These are phyloP conservation scores for Vigna mungo DNA, from an alignment of 306 rosid species.

Conservation along the genomic window DNA sequence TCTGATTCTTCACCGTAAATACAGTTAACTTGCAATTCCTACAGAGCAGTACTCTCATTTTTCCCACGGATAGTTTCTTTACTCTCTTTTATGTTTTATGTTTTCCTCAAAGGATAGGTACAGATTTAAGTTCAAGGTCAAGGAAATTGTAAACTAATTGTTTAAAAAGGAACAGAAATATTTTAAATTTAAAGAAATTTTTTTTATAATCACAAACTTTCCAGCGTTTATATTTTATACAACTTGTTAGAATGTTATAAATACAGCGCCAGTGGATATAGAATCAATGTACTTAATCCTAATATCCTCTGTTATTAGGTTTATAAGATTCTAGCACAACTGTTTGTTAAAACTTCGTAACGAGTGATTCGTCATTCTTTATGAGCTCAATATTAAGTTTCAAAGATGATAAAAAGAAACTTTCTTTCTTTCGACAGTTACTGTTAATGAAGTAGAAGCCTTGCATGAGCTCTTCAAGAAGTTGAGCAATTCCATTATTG, in stretches of 20 bases:
- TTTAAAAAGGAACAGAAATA: not conserved
- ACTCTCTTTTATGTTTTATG: not conserved
- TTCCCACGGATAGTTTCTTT: not conserved
- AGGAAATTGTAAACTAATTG: not conserved
- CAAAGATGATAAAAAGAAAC: not conserved
- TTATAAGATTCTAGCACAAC: not conserved
- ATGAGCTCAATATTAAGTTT: not conserved
- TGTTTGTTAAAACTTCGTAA: not conserved
- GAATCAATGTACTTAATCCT: no score
- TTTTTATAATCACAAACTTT: not conserved
- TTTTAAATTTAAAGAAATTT: not conserved
- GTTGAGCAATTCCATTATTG: conserved; percentile 80
- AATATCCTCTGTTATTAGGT: no score
- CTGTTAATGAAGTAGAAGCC: conserved; percentile 84
- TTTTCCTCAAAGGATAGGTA: not conserved
- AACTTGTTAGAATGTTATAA: no score
- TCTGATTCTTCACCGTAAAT: not conserved
- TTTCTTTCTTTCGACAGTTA: conserved; percentile 53
- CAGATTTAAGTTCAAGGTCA: not conserved
- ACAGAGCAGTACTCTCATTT: not conserved
- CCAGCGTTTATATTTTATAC: no score
- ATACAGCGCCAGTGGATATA: no score
- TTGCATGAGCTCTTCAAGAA: conserved; percentile 78
- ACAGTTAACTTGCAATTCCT: not conserved
- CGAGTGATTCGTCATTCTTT: not conserved